phyloP scores from a whole-genome alignment of 352 stramenopile species.

The Pythium biforme region DNA sequence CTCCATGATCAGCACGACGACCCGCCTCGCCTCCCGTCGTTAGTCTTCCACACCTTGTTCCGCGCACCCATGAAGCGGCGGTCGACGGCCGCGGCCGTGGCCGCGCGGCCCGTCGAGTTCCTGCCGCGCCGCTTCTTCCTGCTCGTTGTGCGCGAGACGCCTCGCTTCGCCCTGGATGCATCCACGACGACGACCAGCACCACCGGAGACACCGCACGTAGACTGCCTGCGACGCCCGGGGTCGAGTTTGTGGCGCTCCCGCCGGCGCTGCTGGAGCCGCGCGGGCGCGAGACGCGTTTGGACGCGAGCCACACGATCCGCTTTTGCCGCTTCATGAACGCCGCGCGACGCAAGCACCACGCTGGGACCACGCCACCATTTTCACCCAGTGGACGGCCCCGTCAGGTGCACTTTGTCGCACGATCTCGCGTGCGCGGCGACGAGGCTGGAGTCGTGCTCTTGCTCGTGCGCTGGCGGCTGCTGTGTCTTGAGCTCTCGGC shows the following conservation, averaged over 20 bases:
- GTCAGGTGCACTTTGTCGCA: conserved; percentile 51
- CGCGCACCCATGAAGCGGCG: conserved; percentile 45
- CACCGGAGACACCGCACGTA: not conserved
- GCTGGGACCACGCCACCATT: too few relatives aligned
- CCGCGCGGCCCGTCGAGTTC: conserved; percentile 56
- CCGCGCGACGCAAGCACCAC: conserved; percentile 7
- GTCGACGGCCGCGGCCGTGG: conserved; percentile 21
- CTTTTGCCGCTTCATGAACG: conserved; percentile 56
- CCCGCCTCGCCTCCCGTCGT: not conserved
- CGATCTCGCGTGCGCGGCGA: conserved; percentile 32
- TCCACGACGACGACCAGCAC: not conserved
- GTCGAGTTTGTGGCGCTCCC: conserved; percentile 37
- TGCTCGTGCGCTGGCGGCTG: conserved; percentile 66
- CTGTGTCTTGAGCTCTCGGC: conserved; percentile 47
- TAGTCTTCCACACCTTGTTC: not conserved
- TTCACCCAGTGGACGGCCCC: not conserved
- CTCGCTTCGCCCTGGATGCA: conserved; percentile 19
- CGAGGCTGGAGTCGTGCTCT: conserved; percentile 42
- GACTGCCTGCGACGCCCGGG: conserved; percentile 37
- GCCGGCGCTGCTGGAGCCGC: conserved; percentile 22
- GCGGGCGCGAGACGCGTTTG: conserved; percentile 17
- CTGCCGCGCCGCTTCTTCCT: conserved; percentile 53
- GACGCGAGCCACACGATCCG: conserved; percentile 42
- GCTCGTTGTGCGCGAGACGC: conserved; percentile 41
- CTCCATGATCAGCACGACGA: not conserved